phyloP scores from a whole-genome alignment of 352 stramenopile species.

The Pythium angustatum region DNA sequence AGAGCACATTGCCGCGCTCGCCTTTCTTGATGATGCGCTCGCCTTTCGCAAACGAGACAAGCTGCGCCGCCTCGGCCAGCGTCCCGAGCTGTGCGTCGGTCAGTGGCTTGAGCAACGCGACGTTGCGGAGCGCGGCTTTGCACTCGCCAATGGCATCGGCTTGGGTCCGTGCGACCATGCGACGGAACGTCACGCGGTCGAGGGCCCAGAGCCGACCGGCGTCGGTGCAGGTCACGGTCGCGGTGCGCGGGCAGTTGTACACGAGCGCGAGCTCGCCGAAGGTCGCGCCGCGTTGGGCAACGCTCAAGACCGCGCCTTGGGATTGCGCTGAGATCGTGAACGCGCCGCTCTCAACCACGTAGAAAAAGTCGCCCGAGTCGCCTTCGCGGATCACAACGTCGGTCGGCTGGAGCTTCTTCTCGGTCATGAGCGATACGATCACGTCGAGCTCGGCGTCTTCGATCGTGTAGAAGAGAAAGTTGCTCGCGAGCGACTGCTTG shows the following conservation, averaged over 20 bases:
- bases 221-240: conserved; percentile 91
- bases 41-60: conserved; percentile 79
- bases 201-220: conserved; percentile 90
- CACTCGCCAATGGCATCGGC: conserved; percentile 63
- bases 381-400: conserved; percentile 81
- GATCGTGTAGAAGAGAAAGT: conserved; percentile 80
- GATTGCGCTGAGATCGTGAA: conserved; percentile 81
- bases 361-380: conserved; percentile 90
- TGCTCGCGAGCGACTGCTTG: conserved; percentile 70
- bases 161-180: conserved; percentile 80
- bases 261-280: conserved; percentile 97
- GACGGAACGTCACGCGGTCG: conserved; percentile 84
- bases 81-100: conserved; percentile 88
- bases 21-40: conserved; percentile 84
- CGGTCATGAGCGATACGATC: conserved; percentile 87
- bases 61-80: conserved; percentile 77
- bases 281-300: conserved; percentile 66
- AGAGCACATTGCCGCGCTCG: conserved; percentile 78
- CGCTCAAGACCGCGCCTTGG: conserved; percentile 51
- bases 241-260: conserved; percentile 95
- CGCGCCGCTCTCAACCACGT: conserved; percentile 91
- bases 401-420: conserved; percentile 49
- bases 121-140: conserved; percentile 86
- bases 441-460: conserved; percentile 75
- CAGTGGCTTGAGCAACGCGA: conserved; percentile 88